Percentiles rank a stretch among this genome's conserved stretches.
Evolutionary conservation across 352 stramenopile genomes (phyloP).

Genomic region (Peronospora destructor): DNA sequence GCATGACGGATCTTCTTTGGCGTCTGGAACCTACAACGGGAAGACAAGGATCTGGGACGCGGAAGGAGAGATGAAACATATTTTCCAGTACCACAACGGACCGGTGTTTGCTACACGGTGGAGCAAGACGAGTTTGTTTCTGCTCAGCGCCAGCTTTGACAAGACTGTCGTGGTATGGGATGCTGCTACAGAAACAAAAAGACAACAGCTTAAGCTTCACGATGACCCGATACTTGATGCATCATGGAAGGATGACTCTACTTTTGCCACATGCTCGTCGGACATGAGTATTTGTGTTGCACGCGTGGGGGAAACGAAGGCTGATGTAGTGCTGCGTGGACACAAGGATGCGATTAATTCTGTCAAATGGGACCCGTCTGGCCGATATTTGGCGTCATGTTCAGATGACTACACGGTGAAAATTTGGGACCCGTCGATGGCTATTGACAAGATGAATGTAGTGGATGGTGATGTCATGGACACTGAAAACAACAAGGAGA

Average conservation of each 20-base stretch:
- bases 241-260: slow-evolving; percentile 91
- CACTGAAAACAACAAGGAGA: slow-evolving; percentile 17
- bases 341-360: slow-evolving; percentile 98
- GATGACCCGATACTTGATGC: slow-evolving; percentile 86
- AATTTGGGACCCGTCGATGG: slow-evolving; percentile 88
- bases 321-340: slow-evolving; percentile 82
- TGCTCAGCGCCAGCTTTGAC: slow-evolving; percentile 81
- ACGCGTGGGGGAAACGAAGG: slow-evolving; percentile 69
- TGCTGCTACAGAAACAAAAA: slow-evolving; percentile 85
- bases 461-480: slow-evolving; percentile 24
- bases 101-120: slow-evolving; percentile 81
- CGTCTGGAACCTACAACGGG: slow-evolving; percentile 94
- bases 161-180: slow-evolving; percentile 84
- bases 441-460: slow-evolving; percentile 19
- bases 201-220: slow-evolving; percentile 91
- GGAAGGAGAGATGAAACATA: slow-evolving; percentile 74
- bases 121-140: slow-evolving; percentile 66
- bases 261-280: slow-evolving; percentile 92
- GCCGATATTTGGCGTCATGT: slow-evolving; percentile 91
- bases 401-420: slow-evolving; percentile 98
- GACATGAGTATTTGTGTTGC: slow-evolving; percentile 90
- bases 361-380: slow-evolving; percentile 95
- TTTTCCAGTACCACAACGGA: slow-evolving; percentile 79
- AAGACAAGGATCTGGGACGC: slow-evolving; percentile 77
- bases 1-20: slow-evolving; percentile 87